Evolutionary conservation across 371 early-diverging fungal species (phyloP).

Genomic region (Mucor plumbeus): DNA sequence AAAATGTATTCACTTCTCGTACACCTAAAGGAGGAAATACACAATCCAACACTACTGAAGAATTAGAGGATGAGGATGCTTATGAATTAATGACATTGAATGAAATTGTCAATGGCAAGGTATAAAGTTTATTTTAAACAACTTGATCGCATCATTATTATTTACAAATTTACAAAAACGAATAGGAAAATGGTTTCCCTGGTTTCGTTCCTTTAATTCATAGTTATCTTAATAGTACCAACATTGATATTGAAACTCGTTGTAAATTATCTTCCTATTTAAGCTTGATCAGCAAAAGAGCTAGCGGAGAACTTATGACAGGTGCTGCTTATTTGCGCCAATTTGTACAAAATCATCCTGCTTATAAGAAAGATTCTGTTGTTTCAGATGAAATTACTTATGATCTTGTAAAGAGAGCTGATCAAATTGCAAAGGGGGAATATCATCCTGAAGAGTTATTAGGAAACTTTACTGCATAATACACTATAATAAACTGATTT

Average conservation of each 20-base stretch:
- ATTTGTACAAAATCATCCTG: constrained; percentile 89
- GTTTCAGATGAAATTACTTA: constrained; percentile 85
- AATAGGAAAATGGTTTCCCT: constrained; percentile 71
- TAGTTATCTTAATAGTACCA: constrained; percentile 78
- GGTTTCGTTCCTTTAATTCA: constrained; percentile 86
- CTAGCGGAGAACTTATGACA: constrained; percentile 84
- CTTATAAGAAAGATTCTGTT: constrained; percentile 91
- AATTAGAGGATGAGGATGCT: constrained; percentile 56
- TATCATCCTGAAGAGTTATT: constrained; percentile 62
- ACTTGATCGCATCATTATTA: too few species aligned
- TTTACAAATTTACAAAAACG: too few species aligned
- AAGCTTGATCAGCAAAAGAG: constrained; percentile 81
- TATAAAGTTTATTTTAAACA: constrained; percentile 24
- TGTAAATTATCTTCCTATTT: constrained; percentile 78
- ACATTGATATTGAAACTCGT: constrained; percentile 71
- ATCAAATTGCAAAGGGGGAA: constrained; percentile 72
- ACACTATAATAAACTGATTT: not conserved
- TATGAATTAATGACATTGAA: constrained; percentile 85
- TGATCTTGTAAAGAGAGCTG: constrained; percentile 80
- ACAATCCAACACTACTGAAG: constrained; percentile 9
- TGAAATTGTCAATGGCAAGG: constrained; percentile 95
- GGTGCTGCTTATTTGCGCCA: constrained; percentile 92
- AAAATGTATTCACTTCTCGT: constrained; percentile 67
- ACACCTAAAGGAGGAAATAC: constrained; percentile 3
- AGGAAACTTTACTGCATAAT: constrained; percentile 36